Evolutionary conservation across 169 alveolate genomes (phyloP), one percentile per base, ranked within the genome.

Genomic region (Plasmodium gallinaceum): DNA sequence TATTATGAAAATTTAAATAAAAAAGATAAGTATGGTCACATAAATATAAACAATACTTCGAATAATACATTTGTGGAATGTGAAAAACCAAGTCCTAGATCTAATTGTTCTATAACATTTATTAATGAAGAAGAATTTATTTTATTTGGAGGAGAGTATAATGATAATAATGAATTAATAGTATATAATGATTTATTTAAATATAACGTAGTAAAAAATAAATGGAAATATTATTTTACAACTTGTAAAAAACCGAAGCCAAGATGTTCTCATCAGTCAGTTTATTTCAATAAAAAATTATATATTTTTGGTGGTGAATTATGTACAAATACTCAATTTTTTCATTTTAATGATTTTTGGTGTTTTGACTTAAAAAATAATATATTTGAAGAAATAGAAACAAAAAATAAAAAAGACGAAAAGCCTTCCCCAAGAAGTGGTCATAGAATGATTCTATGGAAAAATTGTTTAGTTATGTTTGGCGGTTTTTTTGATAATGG

Each of bases 401-500:
- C 92, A 32, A 92, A 94, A 61, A 95, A 97, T 9, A 87, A 85
- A 18, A 83, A 88, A 62, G 85, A 83, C 7, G 91, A 66, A 16
- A 42, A 78, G 5, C 98, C 98, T 5, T 88, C 97, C 20, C 96
- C 98, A 5, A 92, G 98, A 39, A 96, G 98, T 89, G 98, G 98
- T 0, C 98, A 97, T 74, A 89, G 98, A 12, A 95, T 97, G 98
- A 98, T 95, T 37, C 91, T 96, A 10, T 97, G 98, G 98, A 95
- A 96, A 68, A 95, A 94, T 74, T 71, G 91, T 88, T 88, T 97
- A 90, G 76, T 96, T 5, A 94, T 97, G 72, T 97, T 97, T 92
- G 98, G 98, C 16, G 98, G 98, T 5, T 97, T 97, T 88, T 96
- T 95, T 70, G 98, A 96, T 88, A 96, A 97, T 12, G 90, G 93